phyloP scores from a whole-genome alignment of 257 asterid genomes.

The Solanum acaule region DNA sequence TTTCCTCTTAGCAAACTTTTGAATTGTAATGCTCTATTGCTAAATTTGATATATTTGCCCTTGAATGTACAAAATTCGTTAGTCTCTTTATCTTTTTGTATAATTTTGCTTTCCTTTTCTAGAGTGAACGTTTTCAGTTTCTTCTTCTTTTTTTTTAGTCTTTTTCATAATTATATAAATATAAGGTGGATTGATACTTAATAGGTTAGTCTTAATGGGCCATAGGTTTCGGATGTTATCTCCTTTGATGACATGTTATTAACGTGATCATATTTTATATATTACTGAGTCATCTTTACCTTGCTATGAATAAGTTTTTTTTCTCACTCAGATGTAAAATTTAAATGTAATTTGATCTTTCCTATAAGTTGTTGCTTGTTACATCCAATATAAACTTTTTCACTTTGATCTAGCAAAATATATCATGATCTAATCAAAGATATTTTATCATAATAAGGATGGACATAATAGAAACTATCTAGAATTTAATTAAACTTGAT shows the following conservation, averaged over 20 bases:
- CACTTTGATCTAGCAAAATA: neutral
- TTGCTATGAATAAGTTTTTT: neutral
- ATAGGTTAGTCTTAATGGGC: neutral
- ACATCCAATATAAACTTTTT: neutral
- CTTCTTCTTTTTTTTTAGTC: too few relatives aligned
- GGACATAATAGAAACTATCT: neutral
- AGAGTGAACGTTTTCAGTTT: rapidly evolving
- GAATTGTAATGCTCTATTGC: neutral
- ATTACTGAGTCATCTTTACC: neutral
- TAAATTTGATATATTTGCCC: neutral
- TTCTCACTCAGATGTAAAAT: neutral
- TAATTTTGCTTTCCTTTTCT: neutral
- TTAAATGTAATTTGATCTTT: neutral
- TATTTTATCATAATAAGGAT: neutral
- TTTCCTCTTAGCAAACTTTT: neutral
- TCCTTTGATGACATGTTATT: neutral
- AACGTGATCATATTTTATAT: neutral
- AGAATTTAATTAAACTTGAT: neutral
- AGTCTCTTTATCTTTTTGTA: neutral
- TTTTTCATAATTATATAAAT: too few relatives aligned
- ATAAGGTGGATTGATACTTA: neutral
- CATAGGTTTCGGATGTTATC: neutral
- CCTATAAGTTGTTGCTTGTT: neutral
- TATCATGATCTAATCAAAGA: neutral
- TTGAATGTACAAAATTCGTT: rapidly evolving